Percentiles rank a stretch among this genome's conserved stretches.
These are phyloP conservation scores for Rhynchospora tenuis DNA, from an alignment of 176 grass and related monocot species.

Conservation along the genomic window DNA sequence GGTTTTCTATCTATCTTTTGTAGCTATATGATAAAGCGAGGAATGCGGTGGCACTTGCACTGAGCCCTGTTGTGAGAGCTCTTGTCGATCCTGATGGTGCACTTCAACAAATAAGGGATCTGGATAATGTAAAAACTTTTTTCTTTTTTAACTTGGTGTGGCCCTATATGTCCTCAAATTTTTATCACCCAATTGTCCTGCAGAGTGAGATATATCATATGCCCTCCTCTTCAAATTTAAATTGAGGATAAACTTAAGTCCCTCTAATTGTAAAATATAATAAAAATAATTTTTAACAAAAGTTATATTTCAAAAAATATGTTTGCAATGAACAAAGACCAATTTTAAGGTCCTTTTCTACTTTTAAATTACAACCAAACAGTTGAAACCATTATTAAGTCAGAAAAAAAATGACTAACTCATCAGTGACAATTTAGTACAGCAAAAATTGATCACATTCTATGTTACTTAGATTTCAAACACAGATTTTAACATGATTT, in stretches of 20 bases:
- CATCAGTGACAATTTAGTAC: not conserved
- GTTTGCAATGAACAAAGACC: not conserved
- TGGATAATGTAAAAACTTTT: slow-evolving; percentile 69
- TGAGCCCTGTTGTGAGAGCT: slow-evolving; percentile 96
- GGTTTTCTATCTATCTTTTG: slow-evolving; percentile 15
- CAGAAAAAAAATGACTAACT: not conserved
- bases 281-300: not conserved
- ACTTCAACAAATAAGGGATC: slow-evolving; percentile 78
- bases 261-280: not conserved
- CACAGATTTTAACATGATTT: not conserved
- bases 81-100: slow-evolving; percentile 94
- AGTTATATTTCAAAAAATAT: not conserved
- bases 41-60: slow-evolving; percentile 93
- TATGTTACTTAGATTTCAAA: not conserved
- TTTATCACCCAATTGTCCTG: not conserved
- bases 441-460: not conserved
- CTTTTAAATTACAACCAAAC: not conserved
- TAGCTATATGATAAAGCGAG: slow-evolving; percentile 96
- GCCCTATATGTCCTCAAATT: not conserved
- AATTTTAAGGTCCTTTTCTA: not conserved
- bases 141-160: not conserved
- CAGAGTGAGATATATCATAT: not conserved
- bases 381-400: not conserved
- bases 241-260: not conserved
- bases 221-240: not conserved